phyloP scores from a whole-genome alignment of 495 filamentous ascomycete genomes.

The Trichoderma reesei region DNA sequence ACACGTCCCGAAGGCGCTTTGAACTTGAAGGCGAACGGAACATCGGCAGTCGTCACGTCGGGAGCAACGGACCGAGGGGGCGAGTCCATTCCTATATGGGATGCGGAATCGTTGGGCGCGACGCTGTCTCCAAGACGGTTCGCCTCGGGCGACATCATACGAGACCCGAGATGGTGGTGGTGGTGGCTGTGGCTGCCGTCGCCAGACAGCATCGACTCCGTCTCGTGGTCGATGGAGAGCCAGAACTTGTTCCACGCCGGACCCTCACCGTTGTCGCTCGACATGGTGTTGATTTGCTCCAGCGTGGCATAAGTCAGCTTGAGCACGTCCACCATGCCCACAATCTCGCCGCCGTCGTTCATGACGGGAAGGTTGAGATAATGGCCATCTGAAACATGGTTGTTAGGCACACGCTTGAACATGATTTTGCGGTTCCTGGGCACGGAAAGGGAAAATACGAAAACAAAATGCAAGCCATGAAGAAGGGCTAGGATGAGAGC shows the following conservation, averaged over 20 bases:
- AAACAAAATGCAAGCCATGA: not conserved
- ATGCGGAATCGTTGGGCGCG: conserved; percentile 86
- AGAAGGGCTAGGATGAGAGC: not conserved
- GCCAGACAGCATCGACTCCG: conserved; percentile 92
- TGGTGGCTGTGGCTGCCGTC: conserved; percentile 47
- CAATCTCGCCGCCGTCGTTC: conserved; percentile 94
- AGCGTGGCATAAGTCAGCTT: conserved; percentile 97
- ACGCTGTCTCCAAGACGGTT: conserved; percentile 57
- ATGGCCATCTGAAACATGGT: conserved; percentile 65
- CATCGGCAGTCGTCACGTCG: conserved; percentile 45
- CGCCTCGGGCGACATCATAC: conserved; percentile 68
- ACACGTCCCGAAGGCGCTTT: conserved; percentile 95
- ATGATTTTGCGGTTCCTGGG: not conserved
- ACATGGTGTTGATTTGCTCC: conserved; percentile 74
- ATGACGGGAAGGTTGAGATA: conserved; percentile 97
- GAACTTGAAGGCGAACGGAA: conserved; percentile 97
- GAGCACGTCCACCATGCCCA: conserved; percentile 97
- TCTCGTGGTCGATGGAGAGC: conserved; percentile 92
- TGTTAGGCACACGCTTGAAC: conserved; percentile 10
- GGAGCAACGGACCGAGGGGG: conserved; percentile 53
- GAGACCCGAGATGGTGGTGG: conserved; percentile 37
- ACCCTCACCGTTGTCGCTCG: conserved; percentile 76
- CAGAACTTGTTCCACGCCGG: conserved; percentile 99
- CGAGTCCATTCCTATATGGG: conserved; percentile 75
- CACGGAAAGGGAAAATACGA: too few species aligned